These are phyloP conservation scores for Termitomyces sp. DNA, from an alignment of 768 basidiomycete genomes.

Conservation along the genomic window DNA sequence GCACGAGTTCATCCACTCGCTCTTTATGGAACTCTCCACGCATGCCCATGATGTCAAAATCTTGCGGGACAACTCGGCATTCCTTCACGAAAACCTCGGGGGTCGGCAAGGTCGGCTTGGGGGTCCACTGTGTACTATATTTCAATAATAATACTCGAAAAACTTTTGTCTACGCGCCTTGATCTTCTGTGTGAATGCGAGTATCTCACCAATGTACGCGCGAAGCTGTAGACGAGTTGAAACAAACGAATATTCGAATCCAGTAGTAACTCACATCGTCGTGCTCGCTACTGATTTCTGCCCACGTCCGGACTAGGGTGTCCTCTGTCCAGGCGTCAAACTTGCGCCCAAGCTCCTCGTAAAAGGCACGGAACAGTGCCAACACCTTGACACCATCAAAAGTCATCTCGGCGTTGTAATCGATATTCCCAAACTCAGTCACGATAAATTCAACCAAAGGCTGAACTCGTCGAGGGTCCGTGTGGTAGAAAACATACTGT, in stretches of 20 bases:
- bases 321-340: slow-evolving; percentile 75
- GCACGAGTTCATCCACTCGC: slow-evolving; percentile 55
- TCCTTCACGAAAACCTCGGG: slow-evolving; percentile 63
- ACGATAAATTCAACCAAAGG: slow-evolving; percentile 74
- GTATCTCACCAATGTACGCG: slow-evolving; percentile 66
- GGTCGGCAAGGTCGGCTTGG: slow-evolving; percentile 54
- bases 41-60: slow-evolving; percentile 73
- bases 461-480: slow-evolving; percentile 80
- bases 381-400: slow-evolving; percentile 73
- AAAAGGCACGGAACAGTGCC: slow-evolving; percentile 63
- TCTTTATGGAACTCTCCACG: slow-evolving; percentile 55
- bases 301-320: slow-evolving; percentile 63
- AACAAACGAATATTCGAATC: background rate
- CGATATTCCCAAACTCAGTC: slow-evolving; percentile 54
- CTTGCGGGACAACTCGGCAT: slow-evolving; percentile 47
- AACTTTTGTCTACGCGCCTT: slow-evolving; percentile 38
- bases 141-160: background rate
- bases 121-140: slow-evolving; percentile 45
- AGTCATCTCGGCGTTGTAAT: slow-evolving; percentile 79
- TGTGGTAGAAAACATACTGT: slow-evolving; percentile 71
- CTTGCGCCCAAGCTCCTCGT: slow-evolving; percentile 73
- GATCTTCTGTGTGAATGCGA: slow-evolving; percentile 68
- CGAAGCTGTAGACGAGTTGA: slow-evolving; percentile 45
- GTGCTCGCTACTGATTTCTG: slow-evolving; percentile 68
- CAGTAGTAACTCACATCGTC: slow-evolving; percentile 51